Base-by-base conservation (phyloP, 2,329 filamentous ascomycete genomes). In the Didymella keratinophila region DNA sequence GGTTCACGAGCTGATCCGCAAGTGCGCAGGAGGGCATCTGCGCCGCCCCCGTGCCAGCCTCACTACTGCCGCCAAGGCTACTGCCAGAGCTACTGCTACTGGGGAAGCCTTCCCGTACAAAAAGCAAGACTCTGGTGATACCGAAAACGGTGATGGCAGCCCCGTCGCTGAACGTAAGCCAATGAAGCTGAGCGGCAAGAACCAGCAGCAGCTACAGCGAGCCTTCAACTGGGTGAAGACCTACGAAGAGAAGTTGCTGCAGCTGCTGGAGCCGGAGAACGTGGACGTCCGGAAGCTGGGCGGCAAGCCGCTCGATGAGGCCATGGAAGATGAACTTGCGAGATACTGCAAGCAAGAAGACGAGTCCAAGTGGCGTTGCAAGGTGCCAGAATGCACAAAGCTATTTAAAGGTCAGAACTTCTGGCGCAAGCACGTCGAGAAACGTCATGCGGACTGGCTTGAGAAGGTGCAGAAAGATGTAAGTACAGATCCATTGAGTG, bases 191-290 rank as follows among this genome's bases (percentile, higher is more conserved):
- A 84, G 84, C 23, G 87, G 84, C 49, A 97, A 96, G 80, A 87
- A 88, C 4, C 93, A 97, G 70, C 92, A 96, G 75, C 95, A 98
- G 74, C 86, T 98, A 14, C 91, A 96, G 71, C 89, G 93, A 56
- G 95, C 95, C 0, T 98, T 93, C 80, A 99, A 98, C 73, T 99
- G 96, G 95, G 96, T 99, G 60, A 96, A 91, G 81, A 98, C 95
- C 0, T 99, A 97, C 71, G 95, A 99, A 74, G 95, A 99, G 73
- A 99, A 99, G 80, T 85, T 99, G 50, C 82, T 92, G 74, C 93
- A 97, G 75, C 90, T 98, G 45, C 83, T 99, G 14, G 94, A 98
- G 66, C 95, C 95, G 0, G 91, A 95, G 53, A 88, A 89, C 48
- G 90, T 91, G 23, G 93, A 98, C 71, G 82, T 98, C 41, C 88